Base-by-base conservation (phyloP, 768 basidiomycete genomes). In the Melanogaster broomeanus region DNA sequence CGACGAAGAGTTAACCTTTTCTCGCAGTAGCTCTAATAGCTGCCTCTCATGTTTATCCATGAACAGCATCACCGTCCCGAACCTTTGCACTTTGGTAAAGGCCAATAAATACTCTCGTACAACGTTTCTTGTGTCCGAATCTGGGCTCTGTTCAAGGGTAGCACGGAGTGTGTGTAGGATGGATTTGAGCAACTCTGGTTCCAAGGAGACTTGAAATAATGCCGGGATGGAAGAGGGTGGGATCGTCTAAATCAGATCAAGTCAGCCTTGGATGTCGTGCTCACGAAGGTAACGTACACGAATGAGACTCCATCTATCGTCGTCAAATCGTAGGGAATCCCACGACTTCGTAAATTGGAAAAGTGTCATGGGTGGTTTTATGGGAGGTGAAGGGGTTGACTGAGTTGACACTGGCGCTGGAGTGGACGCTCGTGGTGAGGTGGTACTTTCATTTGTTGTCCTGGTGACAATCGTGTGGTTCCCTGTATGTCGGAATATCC, bases 151-250 rank as follows among this genome's bases (percentile, higher is more conserved):
- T 25, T 54, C 39, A 50, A 56, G 49, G 75, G 64, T 11, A 67
- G 61, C 59, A 8, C 61, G 64, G 56, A 90, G 81, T 3, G 76
- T 77, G 25, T 74, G 69, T 22, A 91, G 63, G 19, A 91, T 72
- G 1, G 81, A 79, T 3, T 74, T 72, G 16, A 93, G 77, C 24
- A 88, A 60, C 1, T 74, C 60, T 0, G 90, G 80, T 39, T 92
- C 90, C 28, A 93, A 74, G 0, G 88, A 88, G 0, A 75, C 81
- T 59, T 85, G 77, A 69, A 88, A 90, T 34, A 93, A 66, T 2
- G 73, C 57, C 1, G 88, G 87, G 24, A 92, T 65, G 16, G 72
- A 69, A 8, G 72, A 42, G 0, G 89, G 81, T 0, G 79, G 70
- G 39, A 90, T 75, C 30, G 72, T 74, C 85, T 90, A 57, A 15